Evolutionary conservation across 768 basidiomycete genomes (phyloP).

Genomic region (Amanita molliuscula): DNA sequence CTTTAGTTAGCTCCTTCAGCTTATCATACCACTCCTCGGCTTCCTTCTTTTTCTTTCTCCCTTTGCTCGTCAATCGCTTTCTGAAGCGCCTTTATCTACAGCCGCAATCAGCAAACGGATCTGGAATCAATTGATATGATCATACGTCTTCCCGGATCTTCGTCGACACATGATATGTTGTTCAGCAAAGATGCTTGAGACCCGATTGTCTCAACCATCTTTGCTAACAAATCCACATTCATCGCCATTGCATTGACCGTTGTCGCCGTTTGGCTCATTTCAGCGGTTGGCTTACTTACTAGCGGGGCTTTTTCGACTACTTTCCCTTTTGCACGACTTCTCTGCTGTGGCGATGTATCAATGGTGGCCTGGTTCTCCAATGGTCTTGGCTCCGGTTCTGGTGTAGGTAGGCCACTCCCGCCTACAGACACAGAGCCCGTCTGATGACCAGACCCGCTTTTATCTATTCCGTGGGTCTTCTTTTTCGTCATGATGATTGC

Average conservation of each 20-base stretch:
- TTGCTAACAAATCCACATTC: conserved; percentile 9
- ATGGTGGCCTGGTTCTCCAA: neutral
- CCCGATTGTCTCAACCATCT: conserved; percentile 34
- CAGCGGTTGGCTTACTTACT: neutral
- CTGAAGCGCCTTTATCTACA: conserved; percentile 31
- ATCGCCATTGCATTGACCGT: neutral
- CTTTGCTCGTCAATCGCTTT: conserved; percentile 28
- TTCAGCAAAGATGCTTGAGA: conserved; percentile 35
- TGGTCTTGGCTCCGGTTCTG: neutral
- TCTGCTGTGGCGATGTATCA: neutral
- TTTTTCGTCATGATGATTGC: neutral
- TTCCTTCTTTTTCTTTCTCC: conserved; percentile 24
- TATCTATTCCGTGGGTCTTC: neutral
- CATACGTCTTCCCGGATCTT: conserved; percentile 34
- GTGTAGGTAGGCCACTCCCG: neutral
- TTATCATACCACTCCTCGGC: conserved; percentile 23
- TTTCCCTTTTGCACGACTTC: neutral
- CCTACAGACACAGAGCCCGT: neutral
- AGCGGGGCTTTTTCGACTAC: neutral
- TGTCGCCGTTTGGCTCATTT: neutral
- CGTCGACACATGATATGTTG: conserved; percentile 31
- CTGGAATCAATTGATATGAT: conserved; percentile 6
- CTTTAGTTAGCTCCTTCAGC: conserved; percentile 30
- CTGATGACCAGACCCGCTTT: neutral
- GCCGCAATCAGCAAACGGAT: neutral